These are phyloP conservation scores for Pythium coloratum DNA, from an alignment of 352 stramenopile genomes.

Conservation along the genomic window DNA sequence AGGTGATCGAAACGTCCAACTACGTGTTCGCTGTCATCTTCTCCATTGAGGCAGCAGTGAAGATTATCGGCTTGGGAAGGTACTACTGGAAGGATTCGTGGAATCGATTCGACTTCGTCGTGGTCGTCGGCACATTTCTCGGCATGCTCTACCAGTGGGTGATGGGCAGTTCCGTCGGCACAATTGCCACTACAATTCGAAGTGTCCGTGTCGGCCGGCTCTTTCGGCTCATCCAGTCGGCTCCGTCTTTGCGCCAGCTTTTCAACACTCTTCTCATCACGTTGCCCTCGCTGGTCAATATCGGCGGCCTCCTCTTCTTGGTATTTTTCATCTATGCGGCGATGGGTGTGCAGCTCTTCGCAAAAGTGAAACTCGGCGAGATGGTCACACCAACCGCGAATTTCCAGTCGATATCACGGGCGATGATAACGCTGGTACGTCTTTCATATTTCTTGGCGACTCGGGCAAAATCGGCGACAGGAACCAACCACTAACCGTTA, in stretches of 20 bases:
- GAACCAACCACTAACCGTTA: too few species aligned
- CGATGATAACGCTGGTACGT: constrained; percentile 57
- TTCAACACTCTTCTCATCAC: constrained; percentile 89
- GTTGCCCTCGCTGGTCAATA: constrained; percentile 84
- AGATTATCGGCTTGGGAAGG: constrained; percentile 75
- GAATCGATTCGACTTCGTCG: constrained; percentile 86
- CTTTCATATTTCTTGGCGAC: not conserved
- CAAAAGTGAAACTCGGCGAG: constrained; percentile 66
- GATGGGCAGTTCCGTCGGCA: constrained; percentile 43
- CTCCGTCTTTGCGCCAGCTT: constrained; percentile 73
- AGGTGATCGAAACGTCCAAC: constrained; percentile 71
- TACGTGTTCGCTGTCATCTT: constrained; percentile 86
- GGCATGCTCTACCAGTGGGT: constrained; percentile 53
- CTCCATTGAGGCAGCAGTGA: constrained; percentile 74
- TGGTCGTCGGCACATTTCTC: constrained; percentile 50
- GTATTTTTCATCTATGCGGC: constrained; percentile 92
- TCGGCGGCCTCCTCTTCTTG: constrained; percentile 82
- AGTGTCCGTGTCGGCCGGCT: constrained; percentile 83
- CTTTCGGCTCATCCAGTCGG: constrained; percentile 70
- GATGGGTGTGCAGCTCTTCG: constrained; percentile 89
- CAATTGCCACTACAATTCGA: constrained; percentile 65
- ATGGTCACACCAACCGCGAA: constrained; percentile 81
- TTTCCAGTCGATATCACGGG: constrained; percentile 80
- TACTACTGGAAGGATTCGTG: constrained; percentile 81
- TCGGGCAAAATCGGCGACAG: too few species aligned